phyloP scores from a whole-genome alignment of 495 filamentous ascomycete genomes.

The Elasticomyces elasticus region DNA sequence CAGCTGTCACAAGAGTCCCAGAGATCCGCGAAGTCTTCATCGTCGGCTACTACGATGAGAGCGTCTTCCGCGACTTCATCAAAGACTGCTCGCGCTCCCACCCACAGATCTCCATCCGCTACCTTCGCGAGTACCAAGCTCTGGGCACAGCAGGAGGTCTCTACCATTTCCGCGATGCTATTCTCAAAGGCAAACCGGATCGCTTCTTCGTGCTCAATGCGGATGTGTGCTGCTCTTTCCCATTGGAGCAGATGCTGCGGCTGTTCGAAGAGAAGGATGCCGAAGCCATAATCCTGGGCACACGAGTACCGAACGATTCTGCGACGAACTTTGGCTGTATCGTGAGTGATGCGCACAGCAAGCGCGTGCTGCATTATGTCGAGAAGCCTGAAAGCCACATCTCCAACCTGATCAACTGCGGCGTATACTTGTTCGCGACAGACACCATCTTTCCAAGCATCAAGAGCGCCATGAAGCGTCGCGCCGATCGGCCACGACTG shows the following conservation, averaged over 20 bases:
- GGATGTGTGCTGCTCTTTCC: constrained; percentile 99
- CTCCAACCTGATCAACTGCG: constrained; percentile 98
- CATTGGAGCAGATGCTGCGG: constrained; percentile 85
- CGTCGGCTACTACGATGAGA: constrained; percentile 97
- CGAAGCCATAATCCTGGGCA: constrained; percentile 94
- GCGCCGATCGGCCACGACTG: constrained; percentile 80
- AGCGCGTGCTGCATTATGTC: constrained; percentile 96
- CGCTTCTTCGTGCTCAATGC: constrained; percentile 96
- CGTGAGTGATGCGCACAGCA: constrained; percentile 87
- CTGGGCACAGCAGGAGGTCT: constrained; percentile 91
- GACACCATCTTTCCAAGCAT: constrained; percentile 96
- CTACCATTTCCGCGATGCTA: constrained; percentile 99
- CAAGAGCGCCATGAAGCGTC: constrained; percentile 88
- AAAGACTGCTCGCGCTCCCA: constrained; percentile 77
- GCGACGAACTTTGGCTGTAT: constrained; percentile 97
- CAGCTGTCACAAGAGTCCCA: constrained; percentile 81
- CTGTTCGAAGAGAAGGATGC: constrained; percentile 92
- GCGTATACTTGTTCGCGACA: constrained; percentile 93
- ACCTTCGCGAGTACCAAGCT: constrained; percentile 95
- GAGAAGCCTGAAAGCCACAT: constrained; percentile 99
- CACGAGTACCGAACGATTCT: constrained; percentile 80
- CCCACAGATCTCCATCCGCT: constrained; percentile 82
- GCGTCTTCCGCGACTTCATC: constrained; percentile 94
- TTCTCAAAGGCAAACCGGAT: constrained; percentile 90
- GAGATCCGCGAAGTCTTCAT: constrained; percentile 92